These are phyloP conservation scores for Geotrichum australiense DNA, from an alignment of 1,139 yeast genomes.

Conservation along the genomic window DNA sequence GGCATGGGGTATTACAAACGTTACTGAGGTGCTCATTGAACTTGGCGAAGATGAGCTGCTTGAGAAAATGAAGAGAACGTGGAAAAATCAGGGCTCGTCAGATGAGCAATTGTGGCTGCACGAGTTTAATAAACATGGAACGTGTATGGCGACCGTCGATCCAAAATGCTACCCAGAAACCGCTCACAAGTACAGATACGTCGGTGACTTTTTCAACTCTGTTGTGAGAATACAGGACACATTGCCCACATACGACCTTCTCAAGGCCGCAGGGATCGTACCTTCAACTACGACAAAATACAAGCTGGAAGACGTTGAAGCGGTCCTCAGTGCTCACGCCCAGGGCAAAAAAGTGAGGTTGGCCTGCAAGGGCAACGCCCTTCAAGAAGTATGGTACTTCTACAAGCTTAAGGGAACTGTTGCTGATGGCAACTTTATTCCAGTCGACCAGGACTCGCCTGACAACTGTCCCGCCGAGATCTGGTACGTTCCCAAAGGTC, in stretches of 20 bases:
- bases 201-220: slow-evolving; percentile 68
- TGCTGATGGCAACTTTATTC: slow-evolving; percentile 54
- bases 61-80: slow-evolving; percentile 49
- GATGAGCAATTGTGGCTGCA: slow-evolving; percentile 84
- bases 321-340: slow-evolving; percentile 49
- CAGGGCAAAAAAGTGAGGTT: slow-evolving; percentile 40
- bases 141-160: slow-evolving; percentile 75
- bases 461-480: slow-evolving; percentile 64
- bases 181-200: slow-evolving; percentile 47
- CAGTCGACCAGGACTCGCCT: slow-evolving; percentile 51
- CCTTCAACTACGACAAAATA: slow-evolving; percentile 61
- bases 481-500: slow-evolving; percentile 65
- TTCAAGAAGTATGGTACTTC: slow-evolving; percentile 88
- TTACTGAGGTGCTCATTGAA: slow-evolving; percentile 45
- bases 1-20: slow-evolving; percentile 49
- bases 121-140: slow-evolving; percentile 93
- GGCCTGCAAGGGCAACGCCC: slow-evolving; percentile 58
- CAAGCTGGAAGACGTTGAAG: slow-evolving; percentile 54
- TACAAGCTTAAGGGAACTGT: slow-evolving; percentile 75
- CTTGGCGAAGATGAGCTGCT: slow-evolving; percentile 50
- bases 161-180: slow-evolving; percentile 55
- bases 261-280: slow-evolving; percentile 57
- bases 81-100: slow-evolving; percentile 74
- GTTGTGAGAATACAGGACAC: slow-evolving; percentile 57
- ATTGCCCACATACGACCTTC: slow-evolving; percentile 66